Percentiles rank a stretch among this genome's conserved stretches.
Evolutionary conservation across 805 yeast species (phyloP).

Genomic region (Schwanniomyces vanrijiae): DNA sequence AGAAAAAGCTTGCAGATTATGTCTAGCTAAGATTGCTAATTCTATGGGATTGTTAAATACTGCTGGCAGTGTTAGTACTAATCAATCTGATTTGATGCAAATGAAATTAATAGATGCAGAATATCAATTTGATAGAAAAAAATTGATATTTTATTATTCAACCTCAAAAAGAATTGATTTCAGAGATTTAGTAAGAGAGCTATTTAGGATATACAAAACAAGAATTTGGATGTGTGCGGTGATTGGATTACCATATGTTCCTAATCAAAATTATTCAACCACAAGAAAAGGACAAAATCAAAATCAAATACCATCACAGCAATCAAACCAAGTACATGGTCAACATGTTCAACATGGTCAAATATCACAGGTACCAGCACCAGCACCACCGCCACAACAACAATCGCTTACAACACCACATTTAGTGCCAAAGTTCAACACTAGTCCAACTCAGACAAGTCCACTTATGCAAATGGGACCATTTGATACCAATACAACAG

Average conservation of each 20-base stretch:
- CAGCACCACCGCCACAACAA: background rate
- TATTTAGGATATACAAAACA: slow-evolving; percentile 74
- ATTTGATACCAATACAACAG: slow-evolving; percentile 3
- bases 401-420: background rate
- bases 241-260: slow-evolving; percentile 34
- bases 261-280: slow-evolving; percentile 3
- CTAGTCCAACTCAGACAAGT: slow-evolving; percentile 3
- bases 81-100: slow-evolving; percentile 26
- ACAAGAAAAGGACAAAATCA: background rate
- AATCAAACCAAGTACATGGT: background rate
- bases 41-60: slow-evolving; percentile 16
- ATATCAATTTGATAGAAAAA: slow-evolving; percentile 79
- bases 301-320: background rate
- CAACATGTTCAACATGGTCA: background rate
- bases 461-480: slow-evolving; percentile 4
- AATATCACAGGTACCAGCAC: too few species aligned
- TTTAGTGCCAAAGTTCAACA: background rate
- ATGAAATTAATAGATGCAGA: slow-evolving; percentile 73
- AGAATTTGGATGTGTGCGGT: slow-evolving; percentile 85
- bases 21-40: slow-evolving; percentile 56
- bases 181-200: slow-evolving; percentile 68
- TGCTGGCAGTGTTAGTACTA: slow-evolving; percentile 4
- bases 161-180: slow-evolving; percentile 67
- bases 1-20: slow-evolving; percentile 62
- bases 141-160: slow-evolving; percentile 68